These are phyloP conservation scores for Auriculariales sp. DNA, from an alignment of 768 basidiomycete genomes.

Conservation along the genomic window DNA sequence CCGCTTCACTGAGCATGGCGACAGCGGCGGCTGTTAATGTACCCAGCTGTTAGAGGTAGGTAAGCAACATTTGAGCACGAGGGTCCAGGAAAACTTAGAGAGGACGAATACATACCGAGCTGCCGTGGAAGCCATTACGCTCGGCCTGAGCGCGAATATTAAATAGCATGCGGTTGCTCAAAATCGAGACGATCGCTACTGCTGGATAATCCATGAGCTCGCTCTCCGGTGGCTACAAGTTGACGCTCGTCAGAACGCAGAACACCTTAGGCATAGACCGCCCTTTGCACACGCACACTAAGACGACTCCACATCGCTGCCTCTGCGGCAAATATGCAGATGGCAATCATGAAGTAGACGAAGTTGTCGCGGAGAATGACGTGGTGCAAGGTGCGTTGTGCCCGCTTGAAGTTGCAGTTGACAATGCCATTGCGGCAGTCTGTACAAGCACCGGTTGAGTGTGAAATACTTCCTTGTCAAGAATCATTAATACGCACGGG, in stretches of 20 bases:
- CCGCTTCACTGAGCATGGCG: neutral
- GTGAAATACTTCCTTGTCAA: too few species aligned
- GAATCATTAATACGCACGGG: too few species aligned
- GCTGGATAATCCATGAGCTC: neutral
- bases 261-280: neutral
- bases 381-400: neutral
- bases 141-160: neutral
- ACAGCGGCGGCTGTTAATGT: neutral
- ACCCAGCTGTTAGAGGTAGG: neutral
- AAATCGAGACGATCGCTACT: neutral
- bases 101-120: too few species aligned
- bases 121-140: neutral
- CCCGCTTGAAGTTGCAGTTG: too few species aligned
- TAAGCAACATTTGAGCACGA: too few species aligned
- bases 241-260: neutral
- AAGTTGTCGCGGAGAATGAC: neutral
- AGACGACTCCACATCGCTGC: neutral
- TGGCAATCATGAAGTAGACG: neutral
- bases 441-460: too few species aligned
- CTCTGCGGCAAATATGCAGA: neutral
- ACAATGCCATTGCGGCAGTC: too few species aligned
- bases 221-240: neutral
- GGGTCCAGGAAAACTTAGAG: too few species aligned
- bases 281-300: neutral
- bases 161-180: neutral